Evolutionary conservation across 352 stramenopile genomes (phyloP).

Genomic region (Albugo laibachii): DNA sequence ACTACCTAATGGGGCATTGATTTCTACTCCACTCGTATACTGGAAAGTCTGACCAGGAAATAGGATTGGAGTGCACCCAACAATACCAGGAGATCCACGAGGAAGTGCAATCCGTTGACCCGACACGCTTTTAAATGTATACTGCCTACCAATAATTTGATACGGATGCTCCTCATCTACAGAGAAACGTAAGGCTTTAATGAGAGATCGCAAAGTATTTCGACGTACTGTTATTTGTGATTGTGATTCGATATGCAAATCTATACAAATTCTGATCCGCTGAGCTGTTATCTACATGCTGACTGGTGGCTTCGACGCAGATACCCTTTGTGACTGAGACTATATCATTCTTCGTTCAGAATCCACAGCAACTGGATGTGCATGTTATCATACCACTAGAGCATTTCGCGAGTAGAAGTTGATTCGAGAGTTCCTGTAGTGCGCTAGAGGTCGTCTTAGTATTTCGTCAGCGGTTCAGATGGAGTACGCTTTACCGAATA

Average conservation of each 20-base stretch:
- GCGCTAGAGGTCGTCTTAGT: constrained; percentile 12
- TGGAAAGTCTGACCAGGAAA: constrained; percentile 52
- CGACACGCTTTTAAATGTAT: constrained; percentile 53
- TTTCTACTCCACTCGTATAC: constrained; percentile 60
- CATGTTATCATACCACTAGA: constrained; percentile 26
- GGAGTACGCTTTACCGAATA: constrained; percentile 18
- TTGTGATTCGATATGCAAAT: constrained; percentile 61
- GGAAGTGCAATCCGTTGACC: constrained; percentile 33
- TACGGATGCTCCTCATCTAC: constrained; percentile 24
- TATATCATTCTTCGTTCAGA: not conserved
- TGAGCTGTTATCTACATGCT: constrained; percentile 37
- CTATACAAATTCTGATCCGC: constrained; percentile 32
- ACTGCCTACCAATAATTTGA: constrained; percentile 56
- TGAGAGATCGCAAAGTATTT: not conserved
- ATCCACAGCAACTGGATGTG: not conserved
- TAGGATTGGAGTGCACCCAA: constrained; percentile 40
- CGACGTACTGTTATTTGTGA: constrained; percentile 36
- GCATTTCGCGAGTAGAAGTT: constrained; percentile 40
- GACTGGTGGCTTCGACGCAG: constrained; percentile 47
- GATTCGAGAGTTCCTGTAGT: constrained; percentile 38
- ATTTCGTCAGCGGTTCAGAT: not conserved
- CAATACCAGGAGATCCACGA: constrained; percentile 42
- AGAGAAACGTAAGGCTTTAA: not conserved
- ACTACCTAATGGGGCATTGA: constrained; percentile 32
- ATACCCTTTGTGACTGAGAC: constrained; percentile 38